These are phyloP conservation scores for Penicillium sp. DNA, from an alignment of 2,329 filamentous ascomycete genomes.

Conservation along the genomic window DNA sequence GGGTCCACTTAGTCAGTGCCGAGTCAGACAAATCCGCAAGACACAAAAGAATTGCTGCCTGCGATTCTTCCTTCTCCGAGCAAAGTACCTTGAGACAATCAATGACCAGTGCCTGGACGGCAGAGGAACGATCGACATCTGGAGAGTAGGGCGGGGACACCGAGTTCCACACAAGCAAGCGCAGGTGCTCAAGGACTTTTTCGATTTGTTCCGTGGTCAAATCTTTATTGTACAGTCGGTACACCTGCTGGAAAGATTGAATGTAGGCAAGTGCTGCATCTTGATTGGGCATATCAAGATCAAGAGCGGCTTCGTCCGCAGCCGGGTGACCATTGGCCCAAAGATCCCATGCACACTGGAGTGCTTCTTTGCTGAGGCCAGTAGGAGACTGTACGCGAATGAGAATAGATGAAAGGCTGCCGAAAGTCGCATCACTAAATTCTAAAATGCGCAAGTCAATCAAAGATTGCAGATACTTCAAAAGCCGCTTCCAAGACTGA, in stretches of 20 bases:
- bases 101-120: slow-evolving; percentile 39
- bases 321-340: slow-evolving; percentile 71
- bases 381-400: slow-evolving; percentile 48
- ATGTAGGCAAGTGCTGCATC: slow-evolving; percentile 86
- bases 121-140: slow-evolving; percentile 44
- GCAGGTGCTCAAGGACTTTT: slow-evolving; percentile 72
- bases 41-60: slow-evolving; percentile 40
- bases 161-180: slow-evolving; percentile 72
- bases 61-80: slow-evolving; percentile 41
- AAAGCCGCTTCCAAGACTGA: slow-evolving; percentile 73
- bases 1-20: slow-evolving; percentile 48
- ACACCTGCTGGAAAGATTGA: slow-evolving; percentile 74
- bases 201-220: slow-evolving; percentile 66
- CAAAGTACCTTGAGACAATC: slow-evolving; percentile 43
- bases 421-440: slow-evolving; percentile 72
- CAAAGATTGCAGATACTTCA: slow-evolving; percentile 69
- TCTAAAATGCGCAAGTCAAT: slow-evolving; percentile 68
- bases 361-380: slow-evolving; percentile 50
- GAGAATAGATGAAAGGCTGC: slow-evolving; percentile 67
- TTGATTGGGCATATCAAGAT: slow-evolving; percentile 68
- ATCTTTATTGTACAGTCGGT: slow-evolving; percentile 70
- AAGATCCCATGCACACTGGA: slow-evolving; percentile 69
- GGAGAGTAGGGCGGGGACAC: slow-evolving; percentile 51
- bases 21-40: slow-evolving; percentile 73
- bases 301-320: slow-evolving; percentile 45